Evolutionary conservation across 2,329 filamentous ascomycete species (phyloP).

Genomic region (Pseudocercospora fuligena): DNA sequence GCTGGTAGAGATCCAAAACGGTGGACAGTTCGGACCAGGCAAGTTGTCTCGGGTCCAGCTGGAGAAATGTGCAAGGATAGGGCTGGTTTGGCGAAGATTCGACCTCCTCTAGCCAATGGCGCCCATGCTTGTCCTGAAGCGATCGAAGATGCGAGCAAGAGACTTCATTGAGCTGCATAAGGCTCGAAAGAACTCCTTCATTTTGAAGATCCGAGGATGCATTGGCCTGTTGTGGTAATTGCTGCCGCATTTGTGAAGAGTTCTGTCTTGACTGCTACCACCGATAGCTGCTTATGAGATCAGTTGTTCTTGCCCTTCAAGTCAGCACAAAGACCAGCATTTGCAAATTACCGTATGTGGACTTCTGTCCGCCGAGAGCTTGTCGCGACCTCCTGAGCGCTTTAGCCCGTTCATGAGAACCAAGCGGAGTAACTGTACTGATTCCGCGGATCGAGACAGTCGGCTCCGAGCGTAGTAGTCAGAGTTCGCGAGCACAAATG

Average conservation of each 20-base stretch:
- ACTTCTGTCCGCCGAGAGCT: too few species aligned
- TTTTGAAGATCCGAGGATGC: neutral
- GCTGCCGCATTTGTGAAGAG: too few species aligned
- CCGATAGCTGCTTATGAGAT: neutral
- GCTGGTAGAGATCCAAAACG: neutral
- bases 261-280: too few species aligned
- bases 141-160: neutral
- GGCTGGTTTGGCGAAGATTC: neutral
- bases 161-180: conserved; percentile 7
- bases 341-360: too few species aligned
- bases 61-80: neutral
- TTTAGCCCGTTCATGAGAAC: neutral
- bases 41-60: neutral
- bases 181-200: neutral
- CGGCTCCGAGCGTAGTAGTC: neutral
- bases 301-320: neutral
- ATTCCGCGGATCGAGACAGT: neutral
- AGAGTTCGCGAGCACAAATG: neutral
- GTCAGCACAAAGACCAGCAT: too few species aligned
- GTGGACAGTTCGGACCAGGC: neutral
- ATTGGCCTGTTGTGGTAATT: too few species aligned
- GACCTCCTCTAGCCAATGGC: neutral
- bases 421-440: neutral
- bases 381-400: too few species aligned
- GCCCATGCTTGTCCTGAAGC: neutral